Evolutionary conservation across 352 stramenopile species (phyloP).

Genomic region (Chrysophaeum taylorii): DNA sequence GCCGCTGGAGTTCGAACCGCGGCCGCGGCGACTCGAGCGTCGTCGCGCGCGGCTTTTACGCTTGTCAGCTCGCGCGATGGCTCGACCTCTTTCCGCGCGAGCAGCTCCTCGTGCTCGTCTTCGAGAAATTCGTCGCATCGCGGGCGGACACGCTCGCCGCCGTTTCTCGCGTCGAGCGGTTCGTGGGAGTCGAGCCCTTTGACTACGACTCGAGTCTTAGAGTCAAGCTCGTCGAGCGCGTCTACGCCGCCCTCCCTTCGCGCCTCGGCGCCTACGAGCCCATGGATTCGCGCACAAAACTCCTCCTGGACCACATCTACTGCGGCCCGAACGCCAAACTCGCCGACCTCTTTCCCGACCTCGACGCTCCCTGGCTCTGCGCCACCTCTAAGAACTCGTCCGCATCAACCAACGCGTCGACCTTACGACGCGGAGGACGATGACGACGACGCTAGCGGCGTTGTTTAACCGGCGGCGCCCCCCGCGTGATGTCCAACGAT

Average conservation of each 20-base stretch:
- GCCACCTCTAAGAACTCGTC: too few species aligned
- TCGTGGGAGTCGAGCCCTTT: not conserved
- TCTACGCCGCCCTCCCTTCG: not conserved
- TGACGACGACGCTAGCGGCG: too few species aligned
- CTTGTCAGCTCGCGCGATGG: not conserved
- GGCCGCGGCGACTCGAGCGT: conserved; percentile 10
- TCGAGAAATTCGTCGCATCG: not conserved
- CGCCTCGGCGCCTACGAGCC: conserved; percentile 1
- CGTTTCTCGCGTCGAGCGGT: not conserved
- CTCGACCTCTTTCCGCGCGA: not conserved
- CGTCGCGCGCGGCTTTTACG: conserved; percentile 7
- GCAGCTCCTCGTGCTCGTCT: not conserved
- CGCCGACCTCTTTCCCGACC: not conserved
- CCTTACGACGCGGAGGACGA: too few species aligned
- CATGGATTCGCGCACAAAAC: not conserved
- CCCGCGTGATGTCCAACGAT: too few species aligned
- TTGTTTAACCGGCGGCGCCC: too few species aligned
- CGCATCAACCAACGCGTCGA: too few species aligned
- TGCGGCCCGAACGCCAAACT: not conserved
- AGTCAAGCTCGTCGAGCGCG: not conserved
- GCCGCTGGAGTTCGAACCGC: not conserved
- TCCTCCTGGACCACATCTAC: not conserved
- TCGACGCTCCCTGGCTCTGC: too few species aligned
- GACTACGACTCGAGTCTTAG: not conserved
- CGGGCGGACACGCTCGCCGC: not conserved